A percentile compares a stretch with the other conserved stretches of the same genome.
phyloP scores from a whole-genome alignment of 805 yeast species.

The Lipomyces mesembrius region DNA sequence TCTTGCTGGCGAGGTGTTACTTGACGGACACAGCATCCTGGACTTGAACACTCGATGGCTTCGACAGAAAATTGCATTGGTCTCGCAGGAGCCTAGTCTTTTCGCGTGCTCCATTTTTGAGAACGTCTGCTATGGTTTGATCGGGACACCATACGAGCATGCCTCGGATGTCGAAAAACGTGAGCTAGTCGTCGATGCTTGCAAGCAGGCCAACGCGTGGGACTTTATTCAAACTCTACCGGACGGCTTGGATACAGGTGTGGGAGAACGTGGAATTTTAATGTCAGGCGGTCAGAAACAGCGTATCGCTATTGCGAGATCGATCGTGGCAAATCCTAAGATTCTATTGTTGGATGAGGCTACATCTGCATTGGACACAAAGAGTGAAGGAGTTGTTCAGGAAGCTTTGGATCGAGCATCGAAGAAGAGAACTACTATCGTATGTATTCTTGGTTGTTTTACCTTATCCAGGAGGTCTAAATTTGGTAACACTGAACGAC shows the following conservation, averaged over 20 bases:
- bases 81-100: slow-evolving; percentile 94
- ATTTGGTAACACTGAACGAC: slow-evolving; percentile 48
- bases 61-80: slow-evolving; percentile 80
- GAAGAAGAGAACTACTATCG: slow-evolving; percentile 51
- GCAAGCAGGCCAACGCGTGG: slow-evolving; percentile 58
- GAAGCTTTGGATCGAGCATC: slow-evolving; percentile 51
- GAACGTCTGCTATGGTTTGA: slow-evolving; percentile 76
- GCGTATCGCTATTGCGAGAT: slow-evolving; percentile 65
- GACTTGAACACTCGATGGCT: slow-evolving; percentile 75
- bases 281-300: slow-evolving; percentile 73
- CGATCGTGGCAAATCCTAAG: slow-evolving; percentile 59
- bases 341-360: slow-evolving; percentile 67
- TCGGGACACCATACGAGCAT: slow-evolving; percentile 42
- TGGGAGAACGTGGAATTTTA: slow-evolving; percentile 64
- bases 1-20: slow-evolving; percentile 67
- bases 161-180: slow-evolving; percentile 48
- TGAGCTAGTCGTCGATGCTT: slow-evolving; percentile 50
- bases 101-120: slow-evolving; percentile 86
- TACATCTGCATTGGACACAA: slow-evolving; percentile 67
- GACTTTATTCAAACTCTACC: slow-evolving; percentile 58
- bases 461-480: slow-evolving; percentile 38
- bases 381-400: slow-evolving; percentile 64
- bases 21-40: slow-evolving; percentile 83
- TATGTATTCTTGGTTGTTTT: slow-evolving; percentile 46
- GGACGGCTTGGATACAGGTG: slow-evolving; percentile 53